Conservation (phyloP, 192 early-diverging fungal species). For the Mortierella alpina region DNA sequence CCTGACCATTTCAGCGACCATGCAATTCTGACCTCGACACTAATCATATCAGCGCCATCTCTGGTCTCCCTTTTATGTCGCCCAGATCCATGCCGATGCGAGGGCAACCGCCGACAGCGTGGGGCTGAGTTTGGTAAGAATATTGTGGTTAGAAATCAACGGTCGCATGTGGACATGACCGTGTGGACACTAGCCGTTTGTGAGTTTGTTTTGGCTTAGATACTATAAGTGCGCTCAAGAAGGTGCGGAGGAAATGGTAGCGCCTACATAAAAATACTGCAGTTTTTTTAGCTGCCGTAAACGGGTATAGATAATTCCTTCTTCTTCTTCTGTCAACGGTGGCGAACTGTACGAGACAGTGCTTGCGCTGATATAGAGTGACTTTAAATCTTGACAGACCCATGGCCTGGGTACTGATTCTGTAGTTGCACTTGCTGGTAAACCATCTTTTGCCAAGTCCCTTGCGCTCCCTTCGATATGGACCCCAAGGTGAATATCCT, state of each 20-base stretch:
- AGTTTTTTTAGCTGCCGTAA: conserved; percentile 4
- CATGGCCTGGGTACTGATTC: background rate
- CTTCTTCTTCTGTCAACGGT: conserved; percentile 11
- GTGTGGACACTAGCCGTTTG: too few species aligned
- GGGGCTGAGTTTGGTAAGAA: too few species aligned
- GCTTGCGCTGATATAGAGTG: conserved; percentile 9
- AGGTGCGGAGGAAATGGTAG: conserved; percentile 9
- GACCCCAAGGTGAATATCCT: background rate
- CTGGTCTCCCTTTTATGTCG: too few species aligned
- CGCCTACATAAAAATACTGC: conserved; percentile 11
- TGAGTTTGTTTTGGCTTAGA: too few species aligned
- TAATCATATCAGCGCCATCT: too few species aligned
- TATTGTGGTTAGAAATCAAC: too few species aligned
- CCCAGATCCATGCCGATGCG: too few species aligned
- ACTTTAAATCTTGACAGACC: conserved; percentile 1
- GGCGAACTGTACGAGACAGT: background rate
- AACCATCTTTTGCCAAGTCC: background rate
- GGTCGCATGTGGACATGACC: too few species aligned
- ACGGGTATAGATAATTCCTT: conserved; percentile 1
- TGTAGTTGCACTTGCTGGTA: background rate
- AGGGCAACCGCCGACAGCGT: too few species aligned
- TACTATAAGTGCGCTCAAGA: background rate
- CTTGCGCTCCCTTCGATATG: background rate
- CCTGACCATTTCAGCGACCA: too few species aligned
- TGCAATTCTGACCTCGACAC: too few species aligned